A percentile compares a stretch with the other conserved stretches of the same genome.
Conservation (phyloP, 805 yeast genomes). For the Priceomyces castillae region DNA sequence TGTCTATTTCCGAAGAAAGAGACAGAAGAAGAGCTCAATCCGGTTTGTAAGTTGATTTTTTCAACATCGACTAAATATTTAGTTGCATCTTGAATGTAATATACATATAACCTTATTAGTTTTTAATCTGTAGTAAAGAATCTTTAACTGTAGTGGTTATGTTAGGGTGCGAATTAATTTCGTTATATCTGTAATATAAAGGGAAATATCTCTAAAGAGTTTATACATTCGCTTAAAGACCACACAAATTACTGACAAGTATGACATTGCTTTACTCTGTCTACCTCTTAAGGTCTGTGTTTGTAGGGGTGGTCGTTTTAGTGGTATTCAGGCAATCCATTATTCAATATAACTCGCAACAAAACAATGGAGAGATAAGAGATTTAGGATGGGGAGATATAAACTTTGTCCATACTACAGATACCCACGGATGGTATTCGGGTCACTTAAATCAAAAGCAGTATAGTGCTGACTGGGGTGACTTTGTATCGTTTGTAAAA, state of each 20-base stretch:
- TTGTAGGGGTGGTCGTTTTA: no score
- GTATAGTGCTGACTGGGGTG: slow-evolving; percentile 91
- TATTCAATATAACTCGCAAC: neutral
- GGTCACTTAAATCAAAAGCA: slow-evolving; percentile 80
- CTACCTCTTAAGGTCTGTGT: no score
- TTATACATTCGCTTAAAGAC: no score
- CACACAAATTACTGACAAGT: no score
- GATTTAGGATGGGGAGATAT: slow-evolving; percentile 66
- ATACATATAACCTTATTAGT: slow-evolving; percentile 1
- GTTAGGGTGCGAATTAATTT: neutral
- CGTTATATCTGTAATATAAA: neutral
- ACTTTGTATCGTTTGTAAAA: slow-evolving; percentile 65
- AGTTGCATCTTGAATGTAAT: slow-evolving; percentile 10
- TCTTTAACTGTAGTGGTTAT: neutral
- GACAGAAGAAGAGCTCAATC: slow-evolving; percentile 45
- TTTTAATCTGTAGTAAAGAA: neutral
- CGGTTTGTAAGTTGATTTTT: slow-evolving; percentile 25
- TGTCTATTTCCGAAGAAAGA: slow-evolving; percentile 42
- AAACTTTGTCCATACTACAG: slow-evolving; percentile 92
- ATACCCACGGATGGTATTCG: slow-evolving; percentile 95
- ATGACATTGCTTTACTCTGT: no score
- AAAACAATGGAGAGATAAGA: slow-evolving; percentile 56
- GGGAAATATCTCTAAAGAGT: no score
- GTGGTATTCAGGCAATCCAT: no score
- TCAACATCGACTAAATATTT: neutral